phyloP scores from a whole-genome alignment of 345 rosid species.

The Euclidium syriacum region DNA sequence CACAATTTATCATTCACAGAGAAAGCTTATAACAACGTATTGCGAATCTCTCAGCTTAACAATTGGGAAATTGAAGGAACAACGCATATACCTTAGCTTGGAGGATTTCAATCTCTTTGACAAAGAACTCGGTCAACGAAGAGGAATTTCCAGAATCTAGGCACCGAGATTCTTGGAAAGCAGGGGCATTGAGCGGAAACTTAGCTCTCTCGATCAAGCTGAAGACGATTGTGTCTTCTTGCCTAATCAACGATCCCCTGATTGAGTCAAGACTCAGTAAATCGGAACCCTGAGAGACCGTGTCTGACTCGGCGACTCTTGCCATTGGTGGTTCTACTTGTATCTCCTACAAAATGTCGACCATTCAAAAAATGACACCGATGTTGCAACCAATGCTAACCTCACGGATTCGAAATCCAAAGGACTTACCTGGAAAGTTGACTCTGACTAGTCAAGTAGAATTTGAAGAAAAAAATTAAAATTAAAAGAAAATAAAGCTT shows the following conservation, averaged over 20 bases:
- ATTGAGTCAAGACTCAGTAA: conserved; percentile 46
- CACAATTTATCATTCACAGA: too few species aligned
- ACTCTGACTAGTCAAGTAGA: too few species aligned
- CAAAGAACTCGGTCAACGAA: conserved; percentile 48
- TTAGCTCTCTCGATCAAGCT: conserved; percentile 72
- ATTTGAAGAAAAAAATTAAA: too few species aligned
- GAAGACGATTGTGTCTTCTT: conserved; percentile 78
- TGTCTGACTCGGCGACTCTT: conserved; percentile 17
- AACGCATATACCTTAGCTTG: conserved; percentile 43
- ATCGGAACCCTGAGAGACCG: not conserved
- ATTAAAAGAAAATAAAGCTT: too few species aligned
- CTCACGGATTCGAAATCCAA: not conserved
- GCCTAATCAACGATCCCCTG: conserved; percentile 64
- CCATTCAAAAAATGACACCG: not conserved
- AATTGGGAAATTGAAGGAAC: not conserved
- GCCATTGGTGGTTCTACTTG: too few species aligned
- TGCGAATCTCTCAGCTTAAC: too few species aligned
- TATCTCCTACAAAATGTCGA: not conserved
- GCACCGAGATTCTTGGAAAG: conserved; percentile 28
- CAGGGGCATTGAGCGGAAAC: conserved; percentile 46
- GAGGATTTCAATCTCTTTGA: conserved; percentile 51
- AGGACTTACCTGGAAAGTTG: not conserved
- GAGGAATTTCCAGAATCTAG: conserved; percentile 40
- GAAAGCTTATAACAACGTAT: too few species aligned
- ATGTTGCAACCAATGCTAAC: not conserved